phyloP scores from a whole-genome alignment of 176 grass and related monocot genomes.

The Luzula sylvatica region DNA sequence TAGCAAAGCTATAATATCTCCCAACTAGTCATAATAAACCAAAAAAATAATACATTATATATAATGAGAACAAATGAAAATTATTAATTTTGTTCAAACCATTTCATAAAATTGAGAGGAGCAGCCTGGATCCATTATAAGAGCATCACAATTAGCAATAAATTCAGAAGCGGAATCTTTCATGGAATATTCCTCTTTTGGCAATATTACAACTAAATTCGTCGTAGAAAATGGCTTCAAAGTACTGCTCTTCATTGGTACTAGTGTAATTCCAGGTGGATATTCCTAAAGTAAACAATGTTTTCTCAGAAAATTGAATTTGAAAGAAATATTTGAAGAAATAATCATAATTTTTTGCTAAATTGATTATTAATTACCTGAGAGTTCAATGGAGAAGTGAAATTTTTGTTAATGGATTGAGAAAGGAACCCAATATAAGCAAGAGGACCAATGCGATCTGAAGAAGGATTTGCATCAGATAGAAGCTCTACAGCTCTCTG shows the following conservation, averaged over 20 bases:
- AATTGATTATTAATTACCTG: conserved; percentile 32
- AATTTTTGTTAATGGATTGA: conserved; percentile 22
- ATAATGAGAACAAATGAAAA: background rate
- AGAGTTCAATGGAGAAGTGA: conserved; percentile 23
- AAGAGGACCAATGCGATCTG: conserved; percentile 49
- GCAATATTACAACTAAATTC: conserved; percentile 64
- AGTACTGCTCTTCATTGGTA: conserved; percentile 95
- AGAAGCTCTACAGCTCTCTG: conserved; percentile 38
- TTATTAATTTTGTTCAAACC: conserved; percentile 30
- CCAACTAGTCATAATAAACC: conserved; percentile 48
- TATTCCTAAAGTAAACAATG: conserved; percentile 49
- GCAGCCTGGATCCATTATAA: conserved; percentile 93
- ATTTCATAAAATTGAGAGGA: conserved; percentile 48
- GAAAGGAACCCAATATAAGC: conserved; percentile 34
- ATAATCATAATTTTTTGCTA: no score
- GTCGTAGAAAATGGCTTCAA: conserved; percentile 63
- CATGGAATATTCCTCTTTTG: conserved; percentile 9
- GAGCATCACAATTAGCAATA: conserved; percentile 44
- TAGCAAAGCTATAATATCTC: conserved; percentile 64
- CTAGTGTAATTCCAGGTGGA: conserved; percentile 73
- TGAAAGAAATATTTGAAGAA: no score
- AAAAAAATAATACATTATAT: background rate
- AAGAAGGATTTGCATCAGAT: conserved; percentile 24
- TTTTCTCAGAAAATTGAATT: no score
- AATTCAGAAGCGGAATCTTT: conserved; percentile 17